Percentiles rank a stretch among this genome's conserved stretches.
Conservation (phyloP, 768 basidiomycete species). For the Collybiopsis confluens region DNA sequence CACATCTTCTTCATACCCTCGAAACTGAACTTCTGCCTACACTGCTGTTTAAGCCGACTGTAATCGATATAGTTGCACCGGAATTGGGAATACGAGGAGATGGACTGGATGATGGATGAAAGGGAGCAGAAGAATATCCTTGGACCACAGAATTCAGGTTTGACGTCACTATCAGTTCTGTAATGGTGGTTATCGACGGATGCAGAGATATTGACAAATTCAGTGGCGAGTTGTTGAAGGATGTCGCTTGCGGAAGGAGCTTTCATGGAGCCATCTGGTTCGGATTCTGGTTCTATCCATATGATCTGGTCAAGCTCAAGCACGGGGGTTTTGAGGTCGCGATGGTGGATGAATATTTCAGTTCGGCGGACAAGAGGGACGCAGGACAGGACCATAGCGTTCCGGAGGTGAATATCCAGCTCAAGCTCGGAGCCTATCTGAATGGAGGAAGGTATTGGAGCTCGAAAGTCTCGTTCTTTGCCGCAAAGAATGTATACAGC, state of each 20-base stretch:
- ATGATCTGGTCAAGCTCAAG: neutral
- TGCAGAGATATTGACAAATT: neutral
- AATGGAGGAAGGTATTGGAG: slow-evolving; percentile 27
- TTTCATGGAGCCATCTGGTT: neutral
- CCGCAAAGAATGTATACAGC: slow-evolving; percentile 50
- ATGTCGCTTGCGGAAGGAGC: neutral
- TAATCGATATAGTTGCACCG: slow-evolving; percentile 48
- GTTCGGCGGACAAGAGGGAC: slow-evolving; percentile 27
- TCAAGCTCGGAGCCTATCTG: slow-evolving; percentile 48
- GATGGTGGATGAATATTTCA: neutral
- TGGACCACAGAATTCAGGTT: slow-evolving; percentile 5
- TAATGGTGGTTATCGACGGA: neutral
- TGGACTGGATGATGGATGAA: slow-evolving; percentile 44
- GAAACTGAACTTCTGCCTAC: slow-evolving; percentile 50
- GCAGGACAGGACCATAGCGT: slow-evolving; percentile 53
- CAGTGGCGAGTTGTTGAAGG: neutral
- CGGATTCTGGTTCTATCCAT: neutral
- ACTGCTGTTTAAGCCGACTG: slow-evolving; percentile 50
- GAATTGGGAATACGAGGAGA: slow-evolving; percentile 54
- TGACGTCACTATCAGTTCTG: neutral
- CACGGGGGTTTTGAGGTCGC: neutral
- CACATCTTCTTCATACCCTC: slow-evolving; percentile 54
- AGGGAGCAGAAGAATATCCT: slow-evolving; percentile 52
- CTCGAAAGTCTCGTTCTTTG: slow-evolving; percentile 14
- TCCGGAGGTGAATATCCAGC: slow-evolving; percentile 56